Conservation (phyloP, 2,329 filamentous ascomycete species). For the Aspergillus sp. region DNA sequence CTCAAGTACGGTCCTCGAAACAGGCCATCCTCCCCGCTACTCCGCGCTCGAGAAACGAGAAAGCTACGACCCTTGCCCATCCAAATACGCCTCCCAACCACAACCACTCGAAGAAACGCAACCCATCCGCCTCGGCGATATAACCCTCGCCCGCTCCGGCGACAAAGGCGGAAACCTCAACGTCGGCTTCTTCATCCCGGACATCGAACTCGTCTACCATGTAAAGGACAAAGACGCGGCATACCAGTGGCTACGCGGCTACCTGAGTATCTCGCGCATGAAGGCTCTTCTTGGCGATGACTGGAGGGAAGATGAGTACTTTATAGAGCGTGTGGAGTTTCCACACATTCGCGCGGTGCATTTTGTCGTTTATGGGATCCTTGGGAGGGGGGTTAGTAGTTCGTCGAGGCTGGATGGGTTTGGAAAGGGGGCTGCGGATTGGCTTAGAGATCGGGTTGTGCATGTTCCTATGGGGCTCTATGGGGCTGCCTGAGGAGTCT, state of each 20-base stretch:
- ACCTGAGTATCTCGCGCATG: slow-evolving; percentile 47
- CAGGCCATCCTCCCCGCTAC: slow-evolving; percentile 26
- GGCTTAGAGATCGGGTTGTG: slow-evolving; percentile 51
- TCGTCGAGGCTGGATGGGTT: slow-evolving; percentile 53
- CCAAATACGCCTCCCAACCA: slow-evolving; percentile 19
- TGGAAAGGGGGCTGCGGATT: slow-evolving; percentile 60
- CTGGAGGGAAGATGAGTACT: slow-evolving; percentile 48
- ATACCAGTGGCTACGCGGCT: slow-evolving; percentile 45
- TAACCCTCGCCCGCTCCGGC: slow-evolving; percentile 50
- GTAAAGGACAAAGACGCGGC: slow-evolving; percentile 19
- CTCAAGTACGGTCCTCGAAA: slow-evolving; percentile 13
- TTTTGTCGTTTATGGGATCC: slow-evolving; percentile 55
- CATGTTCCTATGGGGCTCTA: slow-evolving; percentile 41
- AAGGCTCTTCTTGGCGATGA: slow-evolving; percentile 51
- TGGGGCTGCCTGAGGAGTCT: not conserved
- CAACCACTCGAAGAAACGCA: slow-evolving; percentile 21
- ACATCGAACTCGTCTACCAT: not conserved
- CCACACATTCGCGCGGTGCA: slow-evolving; percentile 52
- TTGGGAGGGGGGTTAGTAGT: slow-evolving; percentile 55
- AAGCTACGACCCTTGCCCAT: slow-evolving; percentile 23
- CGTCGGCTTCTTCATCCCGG: slow-evolving; percentile 44
- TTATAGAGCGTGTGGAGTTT: slow-evolving; percentile 56
- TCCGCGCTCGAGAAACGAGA: slow-evolving; percentile 17
- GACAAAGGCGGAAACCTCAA: slow-evolving; percentile 51
- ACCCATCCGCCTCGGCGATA: slow-evolving; percentile 47